A percentile compares a stretch with the other conserved stretches of the same genome.
Conservation (phyloP, 164 flowering plant genomes). For the Magnolia officinalis region DNA sequence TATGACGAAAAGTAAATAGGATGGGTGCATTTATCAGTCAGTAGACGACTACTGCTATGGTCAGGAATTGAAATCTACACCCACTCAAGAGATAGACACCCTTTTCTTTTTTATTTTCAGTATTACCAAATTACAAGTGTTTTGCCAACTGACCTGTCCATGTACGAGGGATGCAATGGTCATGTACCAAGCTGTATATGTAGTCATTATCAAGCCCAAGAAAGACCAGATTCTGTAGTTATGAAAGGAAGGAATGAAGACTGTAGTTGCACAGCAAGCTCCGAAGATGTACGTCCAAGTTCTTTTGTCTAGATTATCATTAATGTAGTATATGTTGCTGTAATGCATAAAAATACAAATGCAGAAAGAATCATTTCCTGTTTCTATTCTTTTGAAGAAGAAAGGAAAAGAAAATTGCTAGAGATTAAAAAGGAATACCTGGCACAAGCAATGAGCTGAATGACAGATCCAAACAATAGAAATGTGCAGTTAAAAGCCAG, state of each 20-base stretch:
- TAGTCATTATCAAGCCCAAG: slow-evolving; percentile 89
- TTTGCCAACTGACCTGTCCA: slow-evolving; percentile 65
- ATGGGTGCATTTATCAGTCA: background rate
- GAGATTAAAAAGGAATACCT: slow-evolving; percentile 43
- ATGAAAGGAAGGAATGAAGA: slow-evolving; percentile 97
- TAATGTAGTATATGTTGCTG: slow-evolving; percentile 99
- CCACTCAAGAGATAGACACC: background rate
- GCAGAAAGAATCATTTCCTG: background rate
- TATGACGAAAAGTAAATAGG: background rate
- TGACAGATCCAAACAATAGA: slow-evolving; percentile 98
- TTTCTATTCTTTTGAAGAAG: background rate
- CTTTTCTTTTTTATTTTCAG: background rate
- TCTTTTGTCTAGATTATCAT: slow-evolving; percentile 97
- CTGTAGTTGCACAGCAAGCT: slow-evolving; percentile 99
- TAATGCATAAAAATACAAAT: slow-evolving; percentile 7
- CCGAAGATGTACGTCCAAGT: slow-evolving; percentile 99
- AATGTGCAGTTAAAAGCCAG: slow-evolving; percentile 97
- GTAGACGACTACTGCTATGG: too few species aligned
- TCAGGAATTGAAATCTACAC: too few species aligned
- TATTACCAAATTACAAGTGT: too few species aligned
- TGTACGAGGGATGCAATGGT: slow-evolving; percentile 87
- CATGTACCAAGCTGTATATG: slow-evolving; percentile 97
- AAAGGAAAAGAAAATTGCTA: slow-evolving; percentile 2
- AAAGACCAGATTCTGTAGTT: slow-evolving; percentile 99
- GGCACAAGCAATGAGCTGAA: slow-evolving; percentile 99